A percentile compares a stretch with the other conserved stretches of the same genome.
Evolutionary conservation across 768 basidiomycete genomes (phyloP).

Genomic region (Rubroboletus satanas): DNA sequence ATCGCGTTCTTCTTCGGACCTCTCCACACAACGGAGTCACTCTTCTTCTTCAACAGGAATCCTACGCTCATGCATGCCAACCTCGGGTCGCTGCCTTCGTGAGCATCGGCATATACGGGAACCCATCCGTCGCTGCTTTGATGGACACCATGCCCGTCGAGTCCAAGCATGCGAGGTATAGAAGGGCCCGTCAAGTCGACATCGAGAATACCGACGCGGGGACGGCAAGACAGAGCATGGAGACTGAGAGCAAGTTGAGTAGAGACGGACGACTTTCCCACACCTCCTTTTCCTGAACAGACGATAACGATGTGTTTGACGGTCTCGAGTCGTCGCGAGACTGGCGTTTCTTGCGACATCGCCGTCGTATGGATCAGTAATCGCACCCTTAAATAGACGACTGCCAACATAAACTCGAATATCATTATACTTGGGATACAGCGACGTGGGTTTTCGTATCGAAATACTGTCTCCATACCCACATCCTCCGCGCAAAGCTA

Average conservation of each 20-base stretch:
- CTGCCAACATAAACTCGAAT: neutral
- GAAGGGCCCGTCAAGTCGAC: constrained; percentile 94
- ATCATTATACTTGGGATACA: constrained; percentile 7
- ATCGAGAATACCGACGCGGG: constrained; percentile 85
- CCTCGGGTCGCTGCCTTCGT: constrained; percentile 52
- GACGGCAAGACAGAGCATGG: constrained; percentile 59
- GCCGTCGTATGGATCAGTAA: neutral
- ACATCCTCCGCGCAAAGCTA: neutral
- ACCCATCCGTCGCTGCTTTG: constrained; percentile 98
- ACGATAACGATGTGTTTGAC: constrained; percentile 90
- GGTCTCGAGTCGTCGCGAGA: constrained; percentile 63
- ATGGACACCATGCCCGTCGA: constrained; percentile 84
- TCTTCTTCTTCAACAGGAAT: constrained; percentile 84
- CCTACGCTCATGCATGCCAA: constrained; percentile 96
- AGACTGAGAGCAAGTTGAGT: constrained; percentile 89
- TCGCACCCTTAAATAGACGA: neutral
- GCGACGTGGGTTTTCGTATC: neutral
- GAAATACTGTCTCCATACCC: constrained; percentile 1
- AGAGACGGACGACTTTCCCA: constrained; percentile 96
- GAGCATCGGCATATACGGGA: constrained; percentile 85
- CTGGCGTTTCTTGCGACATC: constrained; percentile 49
- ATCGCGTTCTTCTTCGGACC: constrained; percentile 99
- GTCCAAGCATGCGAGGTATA: constrained; percentile 90
- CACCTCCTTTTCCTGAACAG: constrained; percentile 95
- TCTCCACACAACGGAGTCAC: constrained; percentile 95